phyloP scores from a whole-genome alignment of 495 filamentous ascomycete species.

The Chaetomidium leptoderma region DNA sequence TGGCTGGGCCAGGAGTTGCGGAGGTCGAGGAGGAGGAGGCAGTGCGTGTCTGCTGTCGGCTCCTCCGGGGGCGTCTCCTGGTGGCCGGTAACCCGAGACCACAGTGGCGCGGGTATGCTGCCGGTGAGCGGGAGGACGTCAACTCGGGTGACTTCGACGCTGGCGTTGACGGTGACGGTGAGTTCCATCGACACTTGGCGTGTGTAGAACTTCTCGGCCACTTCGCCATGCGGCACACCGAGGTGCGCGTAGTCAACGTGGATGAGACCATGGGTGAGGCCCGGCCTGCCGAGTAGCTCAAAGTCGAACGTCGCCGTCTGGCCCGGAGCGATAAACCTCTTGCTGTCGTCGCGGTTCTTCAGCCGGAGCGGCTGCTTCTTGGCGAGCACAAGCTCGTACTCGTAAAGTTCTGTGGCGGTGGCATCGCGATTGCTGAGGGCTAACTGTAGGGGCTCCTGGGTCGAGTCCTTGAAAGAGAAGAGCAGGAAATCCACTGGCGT shows the following conservation, averaged over 20 bases:
- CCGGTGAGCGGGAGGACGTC: constrained; percentile 70
- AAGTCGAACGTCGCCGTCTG: constrained; percentile 69
- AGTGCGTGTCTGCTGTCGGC: constrained; percentile 56
- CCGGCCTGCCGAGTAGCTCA: constrained; percentile 79
- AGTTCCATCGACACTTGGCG: constrained; percentile 76
- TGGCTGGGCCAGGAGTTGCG: constrained; percentile 83
- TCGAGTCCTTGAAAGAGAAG: constrained; percentile 87
- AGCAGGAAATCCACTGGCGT: constrained; percentile 76
- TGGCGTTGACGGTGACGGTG: constrained; percentile 86
- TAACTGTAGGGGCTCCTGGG: constrained; percentile 66
- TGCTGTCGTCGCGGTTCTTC: constrained; percentile 49
- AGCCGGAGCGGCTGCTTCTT: constrained; percentile 69
- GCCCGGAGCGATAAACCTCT: constrained; percentile 61
- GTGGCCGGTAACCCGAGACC: constrained; percentile 30
- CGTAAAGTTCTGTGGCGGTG: constrained; percentile 71
- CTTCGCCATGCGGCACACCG: constrained; percentile 56
- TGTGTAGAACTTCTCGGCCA: constrained; percentile 76
- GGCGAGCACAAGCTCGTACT: constrained; percentile 72
- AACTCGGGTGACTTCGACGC: constrained; percentile 70
- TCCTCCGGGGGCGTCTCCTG: constrained; percentile 19
- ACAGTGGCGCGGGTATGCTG: constrained; percentile 46
- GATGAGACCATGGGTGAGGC: constrained; percentile 73
- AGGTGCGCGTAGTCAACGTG: constrained; percentile 80
- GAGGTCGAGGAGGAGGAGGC: constrained; percentile 76
- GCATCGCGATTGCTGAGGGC: constrained; percentile 72